These are phyloP conservation scores for Passiflora organensis DNA, from an alignment of 345 rosid genomes.

Conservation along the genomic window DNA sequence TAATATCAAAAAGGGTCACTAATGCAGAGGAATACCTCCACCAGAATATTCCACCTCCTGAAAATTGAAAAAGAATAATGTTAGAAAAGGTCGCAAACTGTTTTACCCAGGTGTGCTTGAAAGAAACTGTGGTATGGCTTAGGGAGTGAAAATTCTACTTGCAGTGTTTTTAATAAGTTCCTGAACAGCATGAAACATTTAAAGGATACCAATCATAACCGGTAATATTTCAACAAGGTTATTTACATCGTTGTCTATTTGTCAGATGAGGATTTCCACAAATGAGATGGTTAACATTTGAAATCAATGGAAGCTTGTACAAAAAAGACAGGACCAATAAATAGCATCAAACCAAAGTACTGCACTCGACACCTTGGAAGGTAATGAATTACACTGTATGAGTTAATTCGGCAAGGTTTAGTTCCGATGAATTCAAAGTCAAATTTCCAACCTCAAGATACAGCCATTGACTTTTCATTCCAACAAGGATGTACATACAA, in stretches of 20 bases:
- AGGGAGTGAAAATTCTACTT: not conserved
- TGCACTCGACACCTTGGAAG: no score
- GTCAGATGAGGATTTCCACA: no score
- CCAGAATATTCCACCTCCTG: slow-evolving; percentile 97
- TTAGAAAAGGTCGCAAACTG: not conserved
- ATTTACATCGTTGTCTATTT: no score
- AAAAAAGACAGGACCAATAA: no score
- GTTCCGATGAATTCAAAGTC: not conserved
- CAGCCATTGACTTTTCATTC: not conserved
- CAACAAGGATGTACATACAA: not conserved
- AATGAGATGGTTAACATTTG: no score
- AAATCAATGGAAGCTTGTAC: no score
- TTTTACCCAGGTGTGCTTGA: not conserved
- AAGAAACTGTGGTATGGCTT: not conserved
- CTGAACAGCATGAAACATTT: not conserved
- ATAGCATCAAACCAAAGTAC: no score
- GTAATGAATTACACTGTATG: no score
- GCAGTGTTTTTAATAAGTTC: not conserved
- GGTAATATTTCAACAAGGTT: no score
- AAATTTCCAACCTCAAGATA: not conserved
- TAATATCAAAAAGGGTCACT: slow-evolving; percentile 2
- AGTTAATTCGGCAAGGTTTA: no score
- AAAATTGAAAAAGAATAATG: slow-evolving; percentile 10
- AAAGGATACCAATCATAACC: not conserved
- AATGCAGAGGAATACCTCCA: slow-evolving; percentile 60